Percentiles rank a stretch among this genome's conserved stretches.
Conservation (phyloP, 1,284 basidiomycete species). For the Thecaphora thlaspeos region DNA sequence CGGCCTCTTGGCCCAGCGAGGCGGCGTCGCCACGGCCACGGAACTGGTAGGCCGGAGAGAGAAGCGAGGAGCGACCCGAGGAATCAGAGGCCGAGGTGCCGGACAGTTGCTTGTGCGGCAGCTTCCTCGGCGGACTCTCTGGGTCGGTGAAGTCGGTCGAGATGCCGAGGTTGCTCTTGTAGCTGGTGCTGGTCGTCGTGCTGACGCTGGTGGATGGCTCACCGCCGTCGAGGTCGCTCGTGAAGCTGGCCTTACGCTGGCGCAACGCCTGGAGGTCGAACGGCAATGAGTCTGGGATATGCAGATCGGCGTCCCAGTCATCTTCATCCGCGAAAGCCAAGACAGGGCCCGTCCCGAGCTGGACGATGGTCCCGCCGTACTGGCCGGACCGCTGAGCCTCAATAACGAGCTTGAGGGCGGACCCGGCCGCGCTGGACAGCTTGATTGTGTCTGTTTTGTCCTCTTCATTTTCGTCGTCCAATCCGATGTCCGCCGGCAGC, state of each 20-base stretch:
- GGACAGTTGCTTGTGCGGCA: too few relatives aligned
- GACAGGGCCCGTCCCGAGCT: slow-evolving; percentile 9
- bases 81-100: not conserved
- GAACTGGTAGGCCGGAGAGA: not conserved
- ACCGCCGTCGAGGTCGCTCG: slow-evolving; percentile 1
- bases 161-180: slow-evolving; percentile 28
- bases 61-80: not conserved
- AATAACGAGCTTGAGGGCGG: slow-evolving; percentile 22
- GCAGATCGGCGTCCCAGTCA: not conserved
- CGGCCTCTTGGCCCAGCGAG: not conserved
- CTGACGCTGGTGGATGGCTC: slow-evolving; percentile 14
- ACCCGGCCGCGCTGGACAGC: slow-evolving; percentile 23
- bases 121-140: slow-evolving; percentile 26
- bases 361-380: slow-evolving; percentile 18
- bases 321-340: slow-evolving; percentile 2
- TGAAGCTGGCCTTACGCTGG: not conserved
- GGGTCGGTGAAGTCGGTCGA: slow-evolving; percentile 42
- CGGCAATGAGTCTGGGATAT: too few relatives aligned
- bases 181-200: slow-evolving; percentile 35
- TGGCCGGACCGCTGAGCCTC: slow-evolving; percentile 13
- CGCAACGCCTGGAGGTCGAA: too few relatives aligned
- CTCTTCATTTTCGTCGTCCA: slow-evolving; percentile 1
- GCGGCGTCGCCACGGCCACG: not conserved
- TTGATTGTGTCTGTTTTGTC: slow-evolving; percentile 39
- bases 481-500: too few relatives aligned